Evolutionary conservation across 1,284 basidiomycete species (phyloP), one percentile per base, ranked within the genome.

Genomic region (Taiwanofungus camphoratus): DNA sequence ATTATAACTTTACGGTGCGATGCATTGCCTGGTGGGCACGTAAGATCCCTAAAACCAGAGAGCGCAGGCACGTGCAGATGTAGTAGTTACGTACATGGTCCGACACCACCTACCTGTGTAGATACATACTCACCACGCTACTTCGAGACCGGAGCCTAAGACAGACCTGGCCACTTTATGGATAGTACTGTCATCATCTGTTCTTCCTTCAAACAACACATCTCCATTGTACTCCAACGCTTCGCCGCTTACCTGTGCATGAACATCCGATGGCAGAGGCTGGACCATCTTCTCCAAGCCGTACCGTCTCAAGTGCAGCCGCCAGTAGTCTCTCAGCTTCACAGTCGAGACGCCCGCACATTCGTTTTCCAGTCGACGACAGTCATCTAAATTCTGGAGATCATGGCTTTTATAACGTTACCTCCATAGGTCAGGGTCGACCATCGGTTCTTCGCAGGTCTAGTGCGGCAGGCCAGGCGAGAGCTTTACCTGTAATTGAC

Each of bases 201-300:
- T n/a, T n/a, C n/a, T n/a, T n/a, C n/a, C n/a, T n/a, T n/a, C n/a
- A n/a, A n/a, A n/a, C n/a, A n/a, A n/a, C n/a, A n/a, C n/a, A n/a
- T n/a, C n/a, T n/a, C n/a, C n/a, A n/a, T n/a, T n/a, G n/a, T n/a
- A n/a, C n/a, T n/a, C n/a, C n/a, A n/a, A n/a, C n/a, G n/a, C n/a
- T n/a, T n/a, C n/a, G n/a, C n/a, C n/a, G n/a, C n/a, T n/a, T n/a
- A 24, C 9, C 26, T 22, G 31, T 6, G 44, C 23, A 35, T 36
- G 41, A n/a, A n/a, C n/a, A n/a, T n/a, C 50, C 39, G 32, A 62
- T 62, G 60, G 53, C 59, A 48, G 59, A 62, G 54, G 59, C 60
- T 33, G 59, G 61, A 27, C 56, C 60, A 26, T 60, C 59, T 4
- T 52, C 52, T 20, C 36, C 53, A 22, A 52, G 41, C 46, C 44